phyloP scores from a whole-genome alignment of 176 grass and related monocot genomes.

The Zizania latifolia region DNA sequence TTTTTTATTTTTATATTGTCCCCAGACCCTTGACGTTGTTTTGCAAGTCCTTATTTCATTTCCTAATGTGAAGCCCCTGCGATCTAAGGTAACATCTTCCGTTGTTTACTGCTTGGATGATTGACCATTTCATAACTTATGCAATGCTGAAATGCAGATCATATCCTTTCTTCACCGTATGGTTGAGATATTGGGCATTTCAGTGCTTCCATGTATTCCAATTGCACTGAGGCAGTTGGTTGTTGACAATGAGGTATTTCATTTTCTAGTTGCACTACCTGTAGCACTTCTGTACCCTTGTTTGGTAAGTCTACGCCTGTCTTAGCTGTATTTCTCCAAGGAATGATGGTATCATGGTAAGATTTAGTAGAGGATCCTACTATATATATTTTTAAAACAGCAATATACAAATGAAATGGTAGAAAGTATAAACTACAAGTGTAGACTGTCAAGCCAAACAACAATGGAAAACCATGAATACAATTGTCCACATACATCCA shows the following conservation, averaged over 20 bases:
- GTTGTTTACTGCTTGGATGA: slow-evolving; percentile 23
- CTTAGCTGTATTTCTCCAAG: background rate
- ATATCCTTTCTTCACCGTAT: slow-evolving; percentile 93
- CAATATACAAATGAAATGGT: background rate
- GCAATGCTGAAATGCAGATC: slow-evolving; percentile 50
- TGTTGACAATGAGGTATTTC: slow-evolving; percentile 74
- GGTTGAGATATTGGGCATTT: slow-evolving; percentile 85
- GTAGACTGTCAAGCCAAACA: slow-evolving; percentile 9
- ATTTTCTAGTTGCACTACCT: slow-evolving; percentile 19
- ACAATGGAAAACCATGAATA: background rate
- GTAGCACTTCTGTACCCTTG: background rate
- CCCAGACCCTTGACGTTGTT: slow-evolving; percentile 79
- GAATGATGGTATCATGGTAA: background rate
- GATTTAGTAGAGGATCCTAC: background rate
- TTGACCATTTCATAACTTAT: slow-evolving; percentile 18
- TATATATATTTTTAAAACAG: slow-evolving; percentile 1
- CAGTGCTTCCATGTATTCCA: slow-evolving; percentile 74
- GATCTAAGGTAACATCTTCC: slow-evolving; percentile 61
- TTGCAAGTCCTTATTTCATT: slow-evolving; percentile 73
- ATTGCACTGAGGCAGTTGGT: slow-evolving; percentile 69
- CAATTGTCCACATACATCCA: background rate
- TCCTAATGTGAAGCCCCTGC: slow-evolving; percentile 59
- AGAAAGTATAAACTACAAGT: too few species aligned
- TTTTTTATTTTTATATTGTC: slow-evolving; percentile 20
- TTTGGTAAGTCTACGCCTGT: background rate